A percentile compares a stretch with the other conserved stretches of the same genome.
Evolutionary conservation across 192 early-diverging fungal species (phyloP).

Genomic region (Globomyces pollinis-pini): DNA sequence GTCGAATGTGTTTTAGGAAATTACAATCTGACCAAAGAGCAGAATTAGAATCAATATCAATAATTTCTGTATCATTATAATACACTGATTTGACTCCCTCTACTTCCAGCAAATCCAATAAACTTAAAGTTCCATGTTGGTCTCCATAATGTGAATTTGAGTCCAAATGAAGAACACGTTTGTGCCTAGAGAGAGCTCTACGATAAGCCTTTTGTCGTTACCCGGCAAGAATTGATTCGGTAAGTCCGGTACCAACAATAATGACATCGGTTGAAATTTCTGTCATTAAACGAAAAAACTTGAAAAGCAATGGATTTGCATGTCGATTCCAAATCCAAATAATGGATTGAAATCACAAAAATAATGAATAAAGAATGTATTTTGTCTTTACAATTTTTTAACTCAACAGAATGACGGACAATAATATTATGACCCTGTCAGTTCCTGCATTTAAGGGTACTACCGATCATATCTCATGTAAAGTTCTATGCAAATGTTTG

Average conservation of each 20-base stretch:
- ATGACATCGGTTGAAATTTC: no score
- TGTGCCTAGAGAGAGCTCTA: not conserved
- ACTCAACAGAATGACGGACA: no score
- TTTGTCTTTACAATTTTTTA: no score
- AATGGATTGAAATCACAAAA: no score
- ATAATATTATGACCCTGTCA: no score
- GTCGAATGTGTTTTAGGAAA: not conserved
- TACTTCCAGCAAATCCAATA: not conserved
- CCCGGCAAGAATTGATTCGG: constrained; percentile 70
- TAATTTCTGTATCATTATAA: not conserved
- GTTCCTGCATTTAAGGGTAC: no score
- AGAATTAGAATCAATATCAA: not conserved
- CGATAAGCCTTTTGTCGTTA: constrained; percentile 8
- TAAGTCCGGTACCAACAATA: constrained; percentile 67
- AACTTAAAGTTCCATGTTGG: not conserved
- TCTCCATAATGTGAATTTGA: not conserved
- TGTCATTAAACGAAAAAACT: no score
- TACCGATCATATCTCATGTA: no score
- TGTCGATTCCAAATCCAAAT: no score
- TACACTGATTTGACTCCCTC: not conserved
- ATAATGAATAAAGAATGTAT: no score
- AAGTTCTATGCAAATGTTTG: no score
- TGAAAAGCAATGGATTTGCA: no score
- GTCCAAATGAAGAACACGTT: not conserved
- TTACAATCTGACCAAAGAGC: not conserved